Percentiles rank a stretch among this genome's conserved stretches.
Conservation (phyloP, 1,139 yeast species). For the Zygosaccharomyces sapae region DNA sequence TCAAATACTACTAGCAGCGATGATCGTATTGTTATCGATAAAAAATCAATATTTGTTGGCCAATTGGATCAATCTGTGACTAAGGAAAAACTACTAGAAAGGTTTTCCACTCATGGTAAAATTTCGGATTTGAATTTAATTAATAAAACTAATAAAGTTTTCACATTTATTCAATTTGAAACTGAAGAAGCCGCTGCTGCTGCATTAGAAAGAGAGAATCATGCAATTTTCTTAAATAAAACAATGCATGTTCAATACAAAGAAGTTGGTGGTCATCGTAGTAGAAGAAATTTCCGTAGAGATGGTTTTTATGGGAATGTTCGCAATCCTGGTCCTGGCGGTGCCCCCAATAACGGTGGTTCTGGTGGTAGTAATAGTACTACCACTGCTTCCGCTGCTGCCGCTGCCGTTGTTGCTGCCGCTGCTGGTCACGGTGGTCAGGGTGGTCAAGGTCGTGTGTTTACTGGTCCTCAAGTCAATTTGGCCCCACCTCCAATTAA, state of each 20-base stretch:
- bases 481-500: conserved; percentile 76
- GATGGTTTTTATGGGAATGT: conserved; percentile 21
- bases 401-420: background rate
- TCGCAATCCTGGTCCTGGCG: conserved; percentile 17
- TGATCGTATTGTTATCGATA: conserved; percentile 50
- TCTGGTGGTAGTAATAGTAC: background rate
- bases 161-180: conserved; percentile 67
- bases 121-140: conserved; percentile 51
- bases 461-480: conserved; percentile 42
- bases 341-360: conserved; percentile 10
- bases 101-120: conserved; percentile 66
- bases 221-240: conserved; percentile 63
- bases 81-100: conserved; percentile 49
- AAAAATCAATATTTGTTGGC: conserved; percentile 70
- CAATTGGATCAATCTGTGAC: conserved; percentile 56
- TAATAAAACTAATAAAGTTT: conserved; percentile 49
- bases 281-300: conserved; percentile 21
- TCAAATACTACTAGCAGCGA: background rate
- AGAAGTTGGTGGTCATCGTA: conserved; percentile 43
- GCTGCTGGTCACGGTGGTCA: conserved; percentile 11
- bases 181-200: conserved; percentile 73
- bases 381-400: conserved; percentile 16
- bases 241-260: conserved; percentile 83
- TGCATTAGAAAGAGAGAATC: conserved; percentile 79
- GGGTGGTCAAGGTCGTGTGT: conserved; percentile 17